Evolutionary conservation across 176 grass and related monocot species (phyloP).

Genomic region (Guadua angustifolia): DNA sequence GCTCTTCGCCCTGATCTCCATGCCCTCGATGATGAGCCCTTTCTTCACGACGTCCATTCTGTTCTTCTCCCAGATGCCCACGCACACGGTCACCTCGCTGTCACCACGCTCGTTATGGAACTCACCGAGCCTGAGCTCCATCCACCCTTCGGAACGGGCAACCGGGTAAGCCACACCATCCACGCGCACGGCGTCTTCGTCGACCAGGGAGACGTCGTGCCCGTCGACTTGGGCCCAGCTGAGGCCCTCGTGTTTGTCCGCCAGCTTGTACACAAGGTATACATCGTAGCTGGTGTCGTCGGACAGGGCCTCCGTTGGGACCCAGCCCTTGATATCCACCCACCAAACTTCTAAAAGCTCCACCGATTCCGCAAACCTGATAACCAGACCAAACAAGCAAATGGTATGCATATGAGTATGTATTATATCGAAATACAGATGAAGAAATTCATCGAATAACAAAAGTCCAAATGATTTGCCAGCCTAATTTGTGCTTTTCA

Average conservation of each 20-base stretch:
- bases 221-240: background rate
- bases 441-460: too few relatives aligned
- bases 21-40: conserved; percentile 22
- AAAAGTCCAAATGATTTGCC: too few relatives aligned
- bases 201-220: background rate
- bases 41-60: background rate
- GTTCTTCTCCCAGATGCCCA: background rate
- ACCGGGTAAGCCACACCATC: conserved; percentile 15
- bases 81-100: background rate
- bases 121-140: conserved; percentile 26
- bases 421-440: too few relatives aligned
- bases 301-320: background rate
- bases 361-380: conserved; percentile 3
- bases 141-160: conserved; percentile 6
- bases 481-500: background rate
- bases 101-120: background rate
- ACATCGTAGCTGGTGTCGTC: background rate
- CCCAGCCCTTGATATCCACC: background rate
- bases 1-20: conserved; percentile 3
- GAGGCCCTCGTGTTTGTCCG: background rate
- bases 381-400: background rate
- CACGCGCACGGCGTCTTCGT: conserved; percentile 5
- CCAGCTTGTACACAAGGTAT: background rate
- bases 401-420: background rate
- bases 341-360: conserved; percentile 30